A percentile compares a stretch with the other conserved stretches of the same genome.
Conservation (phyloP, 2,329 filamentous ascomycete genomes). For the Ceratocystiopsis brevicomis region DNA sequence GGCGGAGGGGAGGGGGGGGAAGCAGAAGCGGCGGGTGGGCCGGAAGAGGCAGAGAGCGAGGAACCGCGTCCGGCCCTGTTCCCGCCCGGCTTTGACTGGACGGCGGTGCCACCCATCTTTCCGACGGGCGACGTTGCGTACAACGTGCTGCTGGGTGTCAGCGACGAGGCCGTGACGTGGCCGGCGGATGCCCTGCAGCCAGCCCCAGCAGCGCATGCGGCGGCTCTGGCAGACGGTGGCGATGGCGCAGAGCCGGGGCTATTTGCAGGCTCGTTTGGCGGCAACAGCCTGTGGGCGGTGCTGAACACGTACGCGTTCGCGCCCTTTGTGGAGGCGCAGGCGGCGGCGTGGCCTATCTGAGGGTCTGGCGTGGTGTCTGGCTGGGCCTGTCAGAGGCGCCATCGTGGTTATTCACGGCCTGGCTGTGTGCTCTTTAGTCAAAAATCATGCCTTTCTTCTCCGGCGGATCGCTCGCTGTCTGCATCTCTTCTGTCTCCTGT, state of each 20-base stretch:
- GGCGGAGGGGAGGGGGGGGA: too few species aligned
- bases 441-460: too few species aligned
- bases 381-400: too few species aligned
- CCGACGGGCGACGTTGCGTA: constrained; percentile 38
- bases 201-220: neutral
- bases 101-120: constrained; percentile 33
- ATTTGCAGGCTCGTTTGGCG: constrained; percentile 35
- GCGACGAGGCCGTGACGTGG: constrained; percentile 6
- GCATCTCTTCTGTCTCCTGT: too few species aligned
- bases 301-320: constrained; percentile 32
- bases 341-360: neutral
- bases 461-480: too few species aligned
- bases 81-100: constrained; percentile 23
- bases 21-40: too few species aligned
- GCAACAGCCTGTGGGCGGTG: constrained; percentile 36
- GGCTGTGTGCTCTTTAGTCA: too few species aligned
- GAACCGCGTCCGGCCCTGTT: neutral
- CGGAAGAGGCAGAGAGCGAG: too few species aligned
- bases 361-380: neutral
- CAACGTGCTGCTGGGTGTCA: constrained; percentile 32
- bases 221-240: neutral
- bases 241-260: constrained; percentile 19
- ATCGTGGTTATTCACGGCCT: neutral
- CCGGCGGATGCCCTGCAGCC: neutral
- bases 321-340: constrained; percentile 5